A percentile compares a stretch with the other conserved stretches of the same genome.
phyloP scores from a whole-genome alignment of 345 rosid genomes.

The Brassica nigra region DNA sequence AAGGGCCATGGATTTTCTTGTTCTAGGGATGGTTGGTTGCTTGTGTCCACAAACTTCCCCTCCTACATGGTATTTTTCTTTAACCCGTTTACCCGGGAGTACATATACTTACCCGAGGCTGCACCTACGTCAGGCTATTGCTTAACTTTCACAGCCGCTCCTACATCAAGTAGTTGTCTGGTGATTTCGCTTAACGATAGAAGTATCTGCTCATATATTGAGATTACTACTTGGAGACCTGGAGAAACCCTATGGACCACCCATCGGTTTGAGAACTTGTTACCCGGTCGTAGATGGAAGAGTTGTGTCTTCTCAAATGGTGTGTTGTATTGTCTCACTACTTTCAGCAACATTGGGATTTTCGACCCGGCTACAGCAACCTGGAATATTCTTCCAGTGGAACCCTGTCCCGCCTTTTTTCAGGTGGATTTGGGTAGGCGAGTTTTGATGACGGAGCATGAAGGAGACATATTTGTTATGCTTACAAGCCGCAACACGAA shows the following conservation, averaged over 20 bases:
- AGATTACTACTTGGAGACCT: conserved; percentile 10
- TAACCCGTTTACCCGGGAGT: conserved; percentile 12
- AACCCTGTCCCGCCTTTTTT: neutral
- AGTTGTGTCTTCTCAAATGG: conserved; percentile 7
- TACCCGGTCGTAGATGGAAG: neutral
- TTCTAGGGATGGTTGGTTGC: conserved; percentile 17
- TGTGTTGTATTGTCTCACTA: conserved; percentile 5
- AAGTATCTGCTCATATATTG: neutral
- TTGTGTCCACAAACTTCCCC: neutral
- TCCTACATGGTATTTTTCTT: neutral
- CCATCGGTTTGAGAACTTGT: neutral
- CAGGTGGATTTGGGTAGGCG: neutral
- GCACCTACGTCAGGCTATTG: neutral
- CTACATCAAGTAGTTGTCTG: conserved; percentile 15
- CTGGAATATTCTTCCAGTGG: neutral
- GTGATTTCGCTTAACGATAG: neutral
- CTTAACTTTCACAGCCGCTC: conserved; percentile 12
- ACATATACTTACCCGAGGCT: neutral
- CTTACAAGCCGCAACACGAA: neutral
- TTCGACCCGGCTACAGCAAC: neutral
- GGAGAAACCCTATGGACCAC: conserved; percentile 1
- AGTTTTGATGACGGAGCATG: conserved; percentile 2
- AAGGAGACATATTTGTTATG: conserved; percentile 1
- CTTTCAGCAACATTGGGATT: neutral
- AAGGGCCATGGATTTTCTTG: neutral